Percentiles rank a stretch among this genome's conserved stretches.
These are phyloP conservation scores for Neoarthrinium moseri DNA, from an alignment of 2,329 filamentous ascomycete species.

Conservation along the genomic window DNA sequence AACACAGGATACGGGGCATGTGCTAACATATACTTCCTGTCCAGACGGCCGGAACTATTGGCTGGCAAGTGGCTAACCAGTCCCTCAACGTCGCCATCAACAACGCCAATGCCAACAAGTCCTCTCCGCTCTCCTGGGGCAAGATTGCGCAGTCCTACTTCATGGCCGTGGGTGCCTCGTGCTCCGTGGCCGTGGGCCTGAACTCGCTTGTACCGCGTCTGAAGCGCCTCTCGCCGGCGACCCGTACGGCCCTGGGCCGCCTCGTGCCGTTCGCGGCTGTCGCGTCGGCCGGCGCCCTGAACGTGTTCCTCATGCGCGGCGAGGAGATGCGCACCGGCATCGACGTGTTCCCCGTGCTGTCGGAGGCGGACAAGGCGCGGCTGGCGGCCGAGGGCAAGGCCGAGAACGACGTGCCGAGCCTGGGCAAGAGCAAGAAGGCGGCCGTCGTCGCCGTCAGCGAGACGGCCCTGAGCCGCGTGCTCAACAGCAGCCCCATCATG, in stretches of 20 bases:
- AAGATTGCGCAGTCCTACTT: conserved; percentile 88
- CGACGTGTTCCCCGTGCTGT: conserved; percentile 82
- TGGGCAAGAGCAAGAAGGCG: conserved; percentile 86
- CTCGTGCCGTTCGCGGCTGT: conserved; percentile 96
- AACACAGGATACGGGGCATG: no score
- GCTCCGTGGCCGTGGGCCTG: conserved; percentile 87
- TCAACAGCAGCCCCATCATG: conserved; percentile 97
- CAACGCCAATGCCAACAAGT: conserved; percentile 97
- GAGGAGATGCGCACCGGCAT: conserved; percentile 94
- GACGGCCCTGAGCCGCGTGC: conserved; percentile 85
- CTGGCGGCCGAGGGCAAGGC: conserved; percentile 56
- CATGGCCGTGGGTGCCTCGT: conserved; percentile 88
- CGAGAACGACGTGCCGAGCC: conserved; percentile 63
- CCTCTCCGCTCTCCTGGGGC: conserved; percentile 76
- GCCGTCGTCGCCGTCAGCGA: conserved; percentile 88
- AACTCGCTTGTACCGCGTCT: conserved; percentile 87
- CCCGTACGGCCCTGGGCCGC: conserved; percentile 75
- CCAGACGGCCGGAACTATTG: conserved; percentile 77
- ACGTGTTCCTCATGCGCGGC: conserved; percentile 96
- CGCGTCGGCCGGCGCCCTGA: conserved; percentile 84
- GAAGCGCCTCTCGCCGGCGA: conserved; percentile 70
- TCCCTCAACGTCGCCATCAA: conserved; percentile 98
- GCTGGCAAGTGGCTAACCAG: conserved; percentile 96
- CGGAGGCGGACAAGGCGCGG: conserved; percentile 64
- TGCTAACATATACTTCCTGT: conserved; percentile 11